Conservation (phyloP, 768 basidiomycete genomes). For the Pulveroboletus sp. region DNA sequence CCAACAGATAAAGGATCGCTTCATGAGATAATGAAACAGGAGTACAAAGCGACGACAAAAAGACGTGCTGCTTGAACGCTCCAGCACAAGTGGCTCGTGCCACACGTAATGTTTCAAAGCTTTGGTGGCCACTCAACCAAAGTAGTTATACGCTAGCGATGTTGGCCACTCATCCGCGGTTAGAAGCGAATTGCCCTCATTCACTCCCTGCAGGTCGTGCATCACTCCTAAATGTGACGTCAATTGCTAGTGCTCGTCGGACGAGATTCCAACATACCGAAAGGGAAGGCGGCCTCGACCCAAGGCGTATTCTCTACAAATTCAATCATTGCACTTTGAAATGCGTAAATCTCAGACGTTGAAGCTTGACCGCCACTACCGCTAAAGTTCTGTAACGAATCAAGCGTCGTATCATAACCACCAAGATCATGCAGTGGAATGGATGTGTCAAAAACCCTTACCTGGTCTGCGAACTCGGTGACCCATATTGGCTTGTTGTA, state of each 20-base stretch:
- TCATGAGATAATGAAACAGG: too few species aligned
- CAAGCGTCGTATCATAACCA: not conserved
- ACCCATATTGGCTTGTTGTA: constrained; percentile 49
- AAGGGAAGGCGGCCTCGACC: constrained; percentile 47
- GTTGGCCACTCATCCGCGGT: constrained; percentile 42
- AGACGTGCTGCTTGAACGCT: not conserved
- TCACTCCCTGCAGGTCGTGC: constrained; percentile 53
- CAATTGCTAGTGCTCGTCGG: not conserved
- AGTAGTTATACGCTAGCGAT: constrained; percentile 49
- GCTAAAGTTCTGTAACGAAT: constrained; percentile 46
- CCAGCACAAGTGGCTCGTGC: not conserved
- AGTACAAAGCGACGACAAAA: constrained; percentile 9
- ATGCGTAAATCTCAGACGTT: constrained; percentile 39
- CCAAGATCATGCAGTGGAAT: not conserved
- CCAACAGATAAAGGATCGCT: not conserved
- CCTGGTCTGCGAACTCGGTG: constrained; percentile 74
- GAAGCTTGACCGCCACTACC: constrained; percentile 38
- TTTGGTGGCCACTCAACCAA: constrained; percentile 27
- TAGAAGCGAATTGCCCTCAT: constrained; percentile 52
- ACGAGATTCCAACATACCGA: constrained; percentile 45
- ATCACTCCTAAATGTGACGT: constrained; percentile 42
- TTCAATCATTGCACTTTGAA: constrained; percentile 40
- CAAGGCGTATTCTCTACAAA: constrained; percentile 43
- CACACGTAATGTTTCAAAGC: not conserved
- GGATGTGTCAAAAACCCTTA: constrained; percentile 14